These are phyloP conservation scores for Microsporum audouinii DNA, from an alignment of 2,329 filamentous ascomycete genomes.

Conservation along the genomic window DNA sequence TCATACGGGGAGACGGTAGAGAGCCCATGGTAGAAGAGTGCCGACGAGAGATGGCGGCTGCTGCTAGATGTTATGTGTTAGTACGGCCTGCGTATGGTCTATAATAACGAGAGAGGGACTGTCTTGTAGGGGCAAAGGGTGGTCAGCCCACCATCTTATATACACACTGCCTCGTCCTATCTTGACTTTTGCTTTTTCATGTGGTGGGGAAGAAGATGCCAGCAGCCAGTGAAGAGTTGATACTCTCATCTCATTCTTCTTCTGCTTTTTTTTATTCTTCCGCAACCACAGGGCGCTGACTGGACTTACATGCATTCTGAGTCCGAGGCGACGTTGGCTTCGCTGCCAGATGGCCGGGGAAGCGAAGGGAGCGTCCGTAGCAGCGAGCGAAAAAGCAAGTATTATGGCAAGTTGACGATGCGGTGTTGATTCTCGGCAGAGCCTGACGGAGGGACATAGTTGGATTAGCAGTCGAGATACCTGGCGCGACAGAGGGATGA, in stretches of 20 bases:
- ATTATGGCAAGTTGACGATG: background rate
- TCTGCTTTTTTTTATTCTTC: background rate
- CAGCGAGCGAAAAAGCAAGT: background rate
- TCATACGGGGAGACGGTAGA: conserved; percentile 42
- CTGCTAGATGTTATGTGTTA: background rate
- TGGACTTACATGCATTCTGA: background rate
- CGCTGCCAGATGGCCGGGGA: background rate
- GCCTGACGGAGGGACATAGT: background rate
- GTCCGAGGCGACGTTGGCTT: background rate
- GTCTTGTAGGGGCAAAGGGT: background rate
- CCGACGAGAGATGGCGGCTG: background rate
- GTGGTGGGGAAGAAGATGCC: background rate
- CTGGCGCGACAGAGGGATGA: background rate
- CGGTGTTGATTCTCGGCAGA: background rate
- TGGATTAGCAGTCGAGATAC: background rate
- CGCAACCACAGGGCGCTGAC: background rate
- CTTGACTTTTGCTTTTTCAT: background rate
- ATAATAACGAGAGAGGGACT: background rate
- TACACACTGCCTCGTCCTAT: background rate
- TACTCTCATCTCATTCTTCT: background rate
- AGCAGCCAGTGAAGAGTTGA: background rate
- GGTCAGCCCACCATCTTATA: background rate
- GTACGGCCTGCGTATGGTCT: background rate
- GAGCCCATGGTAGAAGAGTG: conserved; percentile 12
- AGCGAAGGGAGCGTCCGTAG: background rate